Evolutionary conservation across 192 early-diverging fungal genomes (phyloP), one percentile per base, ranked within the genome.

Genomic region (Spinellus fusiger): DNA sequence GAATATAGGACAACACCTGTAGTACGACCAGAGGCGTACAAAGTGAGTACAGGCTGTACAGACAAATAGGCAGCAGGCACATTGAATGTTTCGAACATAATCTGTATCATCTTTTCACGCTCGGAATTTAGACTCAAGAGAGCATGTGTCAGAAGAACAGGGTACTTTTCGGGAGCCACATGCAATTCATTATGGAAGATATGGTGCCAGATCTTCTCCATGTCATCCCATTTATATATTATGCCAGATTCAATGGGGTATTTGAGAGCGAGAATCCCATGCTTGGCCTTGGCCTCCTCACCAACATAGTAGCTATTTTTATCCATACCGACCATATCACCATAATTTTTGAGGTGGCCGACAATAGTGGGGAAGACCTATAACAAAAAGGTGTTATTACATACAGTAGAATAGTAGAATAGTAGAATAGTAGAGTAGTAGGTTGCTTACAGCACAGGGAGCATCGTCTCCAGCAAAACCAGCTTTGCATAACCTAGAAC

Each of bases 11-110:
- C 95, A 62, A 98, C 91, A 93, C 96, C 96, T 62, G 94, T 98
- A 69, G 91, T 95, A 84, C 91, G 90, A 72, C 95, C 95, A 54
- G 93, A 94, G 54, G 95, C 92, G 76, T 96, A 96, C 34, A 96
- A 84, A 68, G 96, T 92, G 31, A 99, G 84, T 5, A 96, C 96
- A 52, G 95, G 93, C 65, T 95, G 94, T 75, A 96, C 96, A 71
- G 87, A 83, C 54, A 99, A 93, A 76, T 96, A 99, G 86, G 96
- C 94, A 56, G 92, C 96, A 61, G 93, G 93, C 49, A 85, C 83
- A 75, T 94, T 93, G 87, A 96, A 98, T 65, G 93, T 92, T 83
- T 97, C 96, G 68, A 97, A 99, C 94, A 96, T 96, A 74, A 99
- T 95, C 80, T 99, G 93, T 64, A 90, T 92, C 94, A 96, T 98